phyloP scores from a whole-genome alignment of 2,329 filamentous ascomycete species.

The Penicillium sclerotigenum region DNA sequence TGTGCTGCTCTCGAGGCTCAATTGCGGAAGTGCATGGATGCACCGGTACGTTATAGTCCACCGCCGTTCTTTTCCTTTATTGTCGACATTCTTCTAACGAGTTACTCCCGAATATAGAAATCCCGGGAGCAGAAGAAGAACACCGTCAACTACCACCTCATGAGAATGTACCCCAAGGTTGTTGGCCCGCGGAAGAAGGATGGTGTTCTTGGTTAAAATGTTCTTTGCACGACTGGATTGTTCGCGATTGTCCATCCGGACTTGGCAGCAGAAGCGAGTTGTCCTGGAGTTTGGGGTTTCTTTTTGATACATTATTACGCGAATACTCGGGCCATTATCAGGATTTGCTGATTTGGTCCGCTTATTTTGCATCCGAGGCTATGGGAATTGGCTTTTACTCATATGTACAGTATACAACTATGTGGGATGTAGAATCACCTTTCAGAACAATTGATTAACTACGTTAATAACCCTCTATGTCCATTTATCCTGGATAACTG shows the following conservation, averaged over 20 bases:
- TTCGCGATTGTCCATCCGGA: conserved; percentile 1
- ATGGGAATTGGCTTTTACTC: conserved; percentile 22
- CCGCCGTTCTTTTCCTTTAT: background rate
- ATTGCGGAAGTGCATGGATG: conserved; percentile 73
- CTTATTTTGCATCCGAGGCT: conserved; percentile 10
- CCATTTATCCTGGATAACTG: too few species aligned
- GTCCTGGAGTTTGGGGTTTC: conserved; percentile 20
- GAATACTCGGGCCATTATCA: conserved; percentile 2
- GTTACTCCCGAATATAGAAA: conserved; percentile 47
- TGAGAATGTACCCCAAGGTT: conserved; percentile 71
- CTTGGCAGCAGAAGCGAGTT: conserved; percentile 6
- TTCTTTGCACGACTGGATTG: background rate
- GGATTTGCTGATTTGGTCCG: conserved; percentile 9
- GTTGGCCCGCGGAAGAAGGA: conserved; percentile 68
- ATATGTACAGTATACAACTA: conserved; percentile 31
- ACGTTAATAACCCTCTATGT: too few species aligned
- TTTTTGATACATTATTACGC: conserved; percentile 13
- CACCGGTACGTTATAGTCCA: conserved; percentile 54
- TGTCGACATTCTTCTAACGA: background rate
- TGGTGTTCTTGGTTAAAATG: conserved; percentile 35
- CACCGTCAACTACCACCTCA: conserved; percentile 87
- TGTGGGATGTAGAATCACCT: conserved; percentile 16
- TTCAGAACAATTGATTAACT: conserved; percentile 21
- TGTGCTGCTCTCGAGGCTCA: conserved; percentile 60
- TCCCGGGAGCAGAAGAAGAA: conserved; percentile 61